A percentile compares a stretch with the other conserved stretches of the same genome.
Evolutionary conservation across 495 filamentous ascomycete genomes (phyloP).

Genomic region (Xylaria telfairii): DNA sequence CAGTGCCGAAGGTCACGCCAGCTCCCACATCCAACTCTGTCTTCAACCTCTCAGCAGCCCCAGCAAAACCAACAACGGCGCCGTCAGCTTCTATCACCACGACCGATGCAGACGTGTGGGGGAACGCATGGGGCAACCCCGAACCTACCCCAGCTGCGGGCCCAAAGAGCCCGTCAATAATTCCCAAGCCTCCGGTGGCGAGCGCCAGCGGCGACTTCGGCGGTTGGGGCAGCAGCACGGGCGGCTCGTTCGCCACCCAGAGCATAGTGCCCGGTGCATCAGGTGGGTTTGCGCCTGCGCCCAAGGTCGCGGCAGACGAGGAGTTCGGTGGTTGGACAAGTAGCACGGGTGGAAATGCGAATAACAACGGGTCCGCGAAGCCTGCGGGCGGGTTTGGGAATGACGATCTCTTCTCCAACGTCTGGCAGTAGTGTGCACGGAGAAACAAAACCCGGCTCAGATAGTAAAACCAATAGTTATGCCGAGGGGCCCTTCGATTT

Average conservation of each 20-base stretch:
- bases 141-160: conserved; percentile 44
- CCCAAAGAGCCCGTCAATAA: conserved; percentile 31
- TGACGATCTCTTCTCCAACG: conserved; percentile 93
- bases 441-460: background rate
- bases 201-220: conserved; percentile 62
- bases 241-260: conserved; percentile 54
- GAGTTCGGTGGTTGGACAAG: conserved; percentile 95
- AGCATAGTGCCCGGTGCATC: conserved; percentile 59
- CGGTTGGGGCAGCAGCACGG: conserved; percentile 79
- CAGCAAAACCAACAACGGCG: conserved; percentile 54
- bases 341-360: conserved; percentile 54
- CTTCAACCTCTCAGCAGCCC: conserved; percentile 76
- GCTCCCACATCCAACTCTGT: conserved; percentile 61
- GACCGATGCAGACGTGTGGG: conserved; percentile 56
- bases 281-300: conserved; percentile 57
- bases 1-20: conserved; percentile 47
- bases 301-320: conserved; percentile 80
- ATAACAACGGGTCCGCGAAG: conserved; percentile 41
- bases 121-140: conserved; percentile 62
- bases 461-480: background rate
- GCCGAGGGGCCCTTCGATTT: background rate
- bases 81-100: conserved; percentile 43
- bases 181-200: conserved; percentile 15
- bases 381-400: conserved; percentile 63
- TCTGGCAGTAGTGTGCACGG: conserved; percentile 70